phyloP scores from a whole-genome alignment of 2,329 filamentous ascomycete species.

The Clarireedia homoeocarpa region DNA sequence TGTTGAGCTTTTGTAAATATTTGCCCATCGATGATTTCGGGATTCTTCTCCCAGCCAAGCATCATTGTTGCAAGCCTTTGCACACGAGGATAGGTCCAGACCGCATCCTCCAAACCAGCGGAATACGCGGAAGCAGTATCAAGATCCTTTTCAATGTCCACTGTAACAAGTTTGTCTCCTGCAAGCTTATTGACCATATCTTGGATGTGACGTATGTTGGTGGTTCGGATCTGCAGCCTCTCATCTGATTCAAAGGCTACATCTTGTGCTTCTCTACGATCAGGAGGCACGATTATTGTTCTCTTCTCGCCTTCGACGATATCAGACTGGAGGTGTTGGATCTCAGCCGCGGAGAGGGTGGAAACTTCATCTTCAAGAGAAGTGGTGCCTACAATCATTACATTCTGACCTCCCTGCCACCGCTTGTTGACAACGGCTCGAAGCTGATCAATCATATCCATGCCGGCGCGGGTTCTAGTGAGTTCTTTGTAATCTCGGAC shows the following conservation, averaged over 20 bases:
- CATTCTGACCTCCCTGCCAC: conserved; percentile 61
- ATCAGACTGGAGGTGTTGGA: conserved; percentile 36
- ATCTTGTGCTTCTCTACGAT: conserved; percentile 32
- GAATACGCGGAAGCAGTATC: conserved; percentile 19
- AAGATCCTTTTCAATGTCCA: conserved; percentile 25
- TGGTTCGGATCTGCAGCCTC: conserved; percentile 40
- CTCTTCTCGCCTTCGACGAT: conserved; percentile 40
- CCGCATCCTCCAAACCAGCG: conserved; percentile 40
- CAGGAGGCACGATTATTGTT: conserved; percentile 46
- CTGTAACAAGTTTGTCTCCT: conserved; percentile 17
- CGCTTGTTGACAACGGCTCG: conserved; percentile 63
- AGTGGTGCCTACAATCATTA: conserved; percentile 76
- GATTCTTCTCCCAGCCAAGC: conserved; percentile 34
- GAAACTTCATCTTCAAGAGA: conserved; percentile 42
- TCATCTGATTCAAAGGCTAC: conserved; percentile 40
- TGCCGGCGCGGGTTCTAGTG: conserved; percentile 58
- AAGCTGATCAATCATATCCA: conserved; percentile 60
- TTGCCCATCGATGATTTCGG: conserved; percentile 30
- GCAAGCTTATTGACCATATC: conserved; percentile 44
- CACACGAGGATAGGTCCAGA: conserved; percentile 52
- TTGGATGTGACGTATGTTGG: conserved; percentile 58
- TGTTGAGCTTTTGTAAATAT: conserved; percentile 32
- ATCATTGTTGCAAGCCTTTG: conserved; percentile 48
- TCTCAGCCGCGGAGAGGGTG: conserved; percentile 32
- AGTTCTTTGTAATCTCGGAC: conserved; percentile 78